Evolutionary conservation across 2,329 filamentous ascomycete species (phyloP).

Genomic region (Penicillium sp.): DNA sequence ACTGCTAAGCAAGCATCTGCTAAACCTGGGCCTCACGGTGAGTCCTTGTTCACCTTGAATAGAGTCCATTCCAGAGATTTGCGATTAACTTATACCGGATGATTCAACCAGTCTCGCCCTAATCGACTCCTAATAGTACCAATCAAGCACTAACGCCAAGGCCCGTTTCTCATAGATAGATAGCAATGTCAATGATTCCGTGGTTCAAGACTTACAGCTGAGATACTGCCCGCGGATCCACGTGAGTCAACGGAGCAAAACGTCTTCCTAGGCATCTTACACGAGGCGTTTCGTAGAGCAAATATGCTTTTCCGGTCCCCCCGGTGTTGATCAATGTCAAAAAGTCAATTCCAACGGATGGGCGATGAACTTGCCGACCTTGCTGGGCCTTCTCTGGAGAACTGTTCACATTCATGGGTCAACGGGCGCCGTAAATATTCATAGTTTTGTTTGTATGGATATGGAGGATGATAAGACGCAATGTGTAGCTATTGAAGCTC

Average conservation of each 20-base stretch:
- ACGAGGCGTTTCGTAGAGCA: background rate
- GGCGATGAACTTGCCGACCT: background rate
- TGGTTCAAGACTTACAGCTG: background rate
- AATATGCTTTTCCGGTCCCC: background rate
- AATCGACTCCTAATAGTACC: background rate
- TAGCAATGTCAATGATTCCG: background rate
- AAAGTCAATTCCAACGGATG: too few relatives aligned
- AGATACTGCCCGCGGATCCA: background rate
- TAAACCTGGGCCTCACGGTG: conserved; percentile 12
- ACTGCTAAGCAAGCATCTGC: conserved; percentile 14
- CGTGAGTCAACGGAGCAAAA: background rate
- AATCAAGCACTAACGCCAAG: background rate
- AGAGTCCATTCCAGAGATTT: background rate
- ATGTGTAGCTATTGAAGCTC: background rate
- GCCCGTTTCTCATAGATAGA: background rate
- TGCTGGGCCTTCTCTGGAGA: background rate
- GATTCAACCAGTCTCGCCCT: background rate
- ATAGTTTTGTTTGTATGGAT: background rate
- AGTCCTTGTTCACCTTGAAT: background rate
- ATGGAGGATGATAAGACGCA: background rate
- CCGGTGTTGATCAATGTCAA: too few relatives aligned
- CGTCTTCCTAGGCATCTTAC: background rate
- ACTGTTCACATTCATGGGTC: background rate
- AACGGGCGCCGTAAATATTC: background rate
- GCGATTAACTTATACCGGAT: background rate